Base-by-base conservation (phyloP, 306 rosid genomes). In the Datisca glomerata region DNA sequence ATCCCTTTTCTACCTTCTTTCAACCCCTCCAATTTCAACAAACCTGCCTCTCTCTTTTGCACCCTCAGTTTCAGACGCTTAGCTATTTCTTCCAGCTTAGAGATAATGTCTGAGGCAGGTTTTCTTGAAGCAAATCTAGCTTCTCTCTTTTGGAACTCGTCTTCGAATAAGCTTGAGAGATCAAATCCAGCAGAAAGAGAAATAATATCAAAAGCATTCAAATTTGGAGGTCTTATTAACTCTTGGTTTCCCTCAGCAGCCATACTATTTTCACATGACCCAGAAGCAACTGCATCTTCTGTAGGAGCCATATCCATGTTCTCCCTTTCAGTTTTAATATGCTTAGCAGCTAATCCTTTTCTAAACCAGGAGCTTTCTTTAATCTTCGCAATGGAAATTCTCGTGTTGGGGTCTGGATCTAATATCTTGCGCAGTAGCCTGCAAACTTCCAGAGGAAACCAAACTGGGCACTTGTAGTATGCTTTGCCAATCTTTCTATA, bases 181-280 rank as follows among this genome's bases (percentile, higher is more conserved):
- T 86, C 61, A 52, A 86, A 81, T 14, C 86, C 76, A 11, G 60
- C 53, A 2, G 96, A 75, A 24, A 65, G 79, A 33, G 92, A 75
- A 56, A 86, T 79, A 40, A 86, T 81, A 48, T 81, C 87, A 19
- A 81, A 86, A 18, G 96, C 96, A 52, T 81, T 86, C 68, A 81
- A 55, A 40, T 70, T 73, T 14, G 62, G 15, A 2, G 81, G 86
- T 22, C 52, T 73, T 36, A 66, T 49, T 8, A 64, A 33, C 53
- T 58, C 84, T 61, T 54, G 67, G 14, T 41, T 66, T 52, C 49
- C 49, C 21, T 74, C 79, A 3, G 59, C 53, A 32, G 68, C 55
- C 18, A 7, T 15, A 47, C 62, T 43, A 33, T 42, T 60, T 32
- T 49, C 57, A 7, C 47, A 57, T 42, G 61, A 56, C 51, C 52